Percentiles rank a stretch among this genome's conserved stretches.
Conservation (phyloP, 2,329 filamentous ascomycete species). For the Fusarium foetens region DNA sequence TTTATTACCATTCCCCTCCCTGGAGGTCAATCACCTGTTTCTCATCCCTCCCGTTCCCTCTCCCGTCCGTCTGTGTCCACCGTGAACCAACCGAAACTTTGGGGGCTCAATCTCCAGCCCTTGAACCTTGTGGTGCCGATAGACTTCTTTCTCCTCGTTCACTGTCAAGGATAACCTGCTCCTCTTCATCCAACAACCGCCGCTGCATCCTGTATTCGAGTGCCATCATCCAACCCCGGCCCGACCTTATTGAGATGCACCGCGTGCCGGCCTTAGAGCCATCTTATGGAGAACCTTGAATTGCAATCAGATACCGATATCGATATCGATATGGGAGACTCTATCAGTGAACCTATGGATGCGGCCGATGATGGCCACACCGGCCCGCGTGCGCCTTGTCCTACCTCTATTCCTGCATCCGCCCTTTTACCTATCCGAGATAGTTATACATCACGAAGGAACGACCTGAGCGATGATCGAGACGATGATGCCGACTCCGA, state of each 20-base stretch:
- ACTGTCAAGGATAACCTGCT: not conserved
- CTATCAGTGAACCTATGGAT: slow-evolving; percentile 44
- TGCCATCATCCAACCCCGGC: not conserved
- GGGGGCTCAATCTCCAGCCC: slow-evolving; percentile 20
- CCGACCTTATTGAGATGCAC: slow-evolving; percentile 39
- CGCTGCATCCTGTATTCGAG: not conserved
- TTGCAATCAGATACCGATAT: slow-evolving; percentile 34
- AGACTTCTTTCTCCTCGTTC: slow-evolving; percentile 16
- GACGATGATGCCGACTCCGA: slow-evolving; percentile 42
- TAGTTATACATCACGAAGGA: slow-evolving; percentile 32
- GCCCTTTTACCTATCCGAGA: slow-evolving; percentile 41
- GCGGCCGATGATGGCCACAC: slow-evolving; percentile 35
- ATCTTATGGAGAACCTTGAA: slow-evolving; percentile 40
- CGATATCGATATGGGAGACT: slow-evolving; percentile 33
- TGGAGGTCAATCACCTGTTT: slow-evolving; percentile 43
- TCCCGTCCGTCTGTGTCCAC: slow-evolving; percentile 12
- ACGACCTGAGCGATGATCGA: slow-evolving; percentile 23
- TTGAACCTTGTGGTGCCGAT: slow-evolving; percentile 15
- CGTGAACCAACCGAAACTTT: slow-evolving; percentile 19
- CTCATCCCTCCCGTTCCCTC: slow-evolving; percentile 34
- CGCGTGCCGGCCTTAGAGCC: slow-evolving; percentile 35
- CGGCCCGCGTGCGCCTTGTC: slow-evolving; percentile 29
- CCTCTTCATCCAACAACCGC: not conserved
- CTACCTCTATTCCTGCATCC: slow-evolving; percentile 34
- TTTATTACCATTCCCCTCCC: slow-evolving; percentile 46